Evolutionary conservation across 345 rosid species (phyloP), one percentile per base, ranked within the genome.

Genomic region (Sisymbrium irio): DNA sequence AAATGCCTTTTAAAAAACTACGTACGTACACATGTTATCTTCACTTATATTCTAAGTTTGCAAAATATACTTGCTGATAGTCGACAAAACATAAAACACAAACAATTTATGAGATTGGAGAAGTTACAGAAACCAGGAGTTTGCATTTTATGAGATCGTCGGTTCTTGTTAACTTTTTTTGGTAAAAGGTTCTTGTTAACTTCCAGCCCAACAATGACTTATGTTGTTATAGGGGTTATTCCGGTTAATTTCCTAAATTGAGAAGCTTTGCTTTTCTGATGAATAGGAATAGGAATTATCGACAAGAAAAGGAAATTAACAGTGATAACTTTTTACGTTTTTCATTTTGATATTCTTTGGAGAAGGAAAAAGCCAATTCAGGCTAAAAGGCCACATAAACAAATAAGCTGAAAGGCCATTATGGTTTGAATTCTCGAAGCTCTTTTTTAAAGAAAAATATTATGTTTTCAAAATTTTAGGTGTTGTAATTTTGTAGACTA

Each of bases 271-370:
- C 11, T 15, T 33, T 56, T 30, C 1, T 9, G 18, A n/a, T 32
- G 13, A 37, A 40, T 44, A 55, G 41, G 45, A 57, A 4, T 33
- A 57, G 55, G 20, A 42, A 6, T 56, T 42, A 55, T 42, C 55
- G 22, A 30, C n/a, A 57, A 39, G 61, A 61, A 61, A 61, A 71
- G n/a, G 11, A 49, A 37, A 5, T 17, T 50, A 61, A 61, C 61
- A 61, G 61, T 50, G 39, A 25, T 36, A 33, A 58, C 5, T 42
- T 49, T 61, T 9, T 39, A 27, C 28, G 7, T 8, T 12, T 12
- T 42, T 53, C 35, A 53, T 53, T 53, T 50, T 45, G 5, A 14
- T 42, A 56, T 53, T 28, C n/a, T 42, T 30, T 18, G 3, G 9
- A 56, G 2, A 28, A 22, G 3, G 3, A 22, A 22, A 22, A 22